phyloP scores from a whole-genome alignment of 371 early-diverging fungal genomes.

The Haplosporangium sp. region DNA sequence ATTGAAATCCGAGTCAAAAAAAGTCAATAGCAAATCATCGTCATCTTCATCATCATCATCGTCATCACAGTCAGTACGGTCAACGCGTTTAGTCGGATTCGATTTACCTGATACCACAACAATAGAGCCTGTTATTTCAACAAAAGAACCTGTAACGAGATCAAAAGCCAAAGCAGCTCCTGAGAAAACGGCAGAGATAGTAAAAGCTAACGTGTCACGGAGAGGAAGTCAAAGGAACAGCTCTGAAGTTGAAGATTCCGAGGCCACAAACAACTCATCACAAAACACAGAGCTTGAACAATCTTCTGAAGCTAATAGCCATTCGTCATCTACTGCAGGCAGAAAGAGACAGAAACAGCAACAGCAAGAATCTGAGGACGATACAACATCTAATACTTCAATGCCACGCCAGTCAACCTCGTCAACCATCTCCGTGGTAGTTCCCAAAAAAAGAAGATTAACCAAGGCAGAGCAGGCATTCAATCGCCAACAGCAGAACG shows the following conservation, averaged over 20 bases:
- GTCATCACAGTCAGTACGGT: slow-evolving; percentile 7
- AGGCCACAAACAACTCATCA: not conserved
- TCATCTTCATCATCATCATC: not conserved
- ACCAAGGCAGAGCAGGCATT: not conserved
- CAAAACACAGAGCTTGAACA: not conserved
- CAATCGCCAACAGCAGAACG: not conserved
- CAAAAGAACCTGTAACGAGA: not conserved
- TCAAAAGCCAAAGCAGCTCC: slow-evolving; percentile 6
- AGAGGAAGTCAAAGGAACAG: not conserved
- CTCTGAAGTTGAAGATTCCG: not conserved
- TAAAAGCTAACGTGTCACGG: too few relatives aligned
- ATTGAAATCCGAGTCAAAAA: not conserved
- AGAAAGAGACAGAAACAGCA: not conserved
- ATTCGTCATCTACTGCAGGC: slow-evolving; percentile 6
- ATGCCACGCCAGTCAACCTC: not conserved
- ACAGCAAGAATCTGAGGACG: not conserved
- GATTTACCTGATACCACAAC: not conserved
- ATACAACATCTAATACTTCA: not conserved
- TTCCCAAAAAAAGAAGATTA: slow-evolving; percentile 32
- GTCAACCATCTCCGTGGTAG: slow-evolving; percentile 5
- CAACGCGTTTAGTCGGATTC: slow-evolving; percentile 23
- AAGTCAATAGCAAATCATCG: not conserved
- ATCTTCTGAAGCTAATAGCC: not conserved
- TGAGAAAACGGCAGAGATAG: not conserved
- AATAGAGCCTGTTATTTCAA: not conserved